A percentile compares a stretch with the other conserved stretches of the same genome.
Conservation (phyloP, 176 grass and related monocot genomes). For the Triticum dicoccoides region DNA sequence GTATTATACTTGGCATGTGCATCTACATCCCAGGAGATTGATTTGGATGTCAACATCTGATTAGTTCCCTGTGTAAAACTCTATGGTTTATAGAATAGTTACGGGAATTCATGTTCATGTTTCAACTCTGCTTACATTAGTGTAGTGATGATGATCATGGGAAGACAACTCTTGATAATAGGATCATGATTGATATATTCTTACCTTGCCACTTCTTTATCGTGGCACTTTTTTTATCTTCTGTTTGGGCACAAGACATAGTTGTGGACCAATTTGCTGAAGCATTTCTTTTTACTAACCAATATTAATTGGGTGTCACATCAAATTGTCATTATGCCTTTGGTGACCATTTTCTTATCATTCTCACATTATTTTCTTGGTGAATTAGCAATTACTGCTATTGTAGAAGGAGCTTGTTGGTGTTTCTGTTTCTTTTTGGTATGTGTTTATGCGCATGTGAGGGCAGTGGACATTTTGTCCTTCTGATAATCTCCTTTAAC, state of each 20-base stretch:
- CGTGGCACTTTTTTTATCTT: neutral
- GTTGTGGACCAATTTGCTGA: neutral
- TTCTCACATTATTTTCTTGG: neutral
- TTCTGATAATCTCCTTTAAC: neutral
- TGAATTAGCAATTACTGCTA: neutral
- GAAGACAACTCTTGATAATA: neutral
- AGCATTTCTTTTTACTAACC: neutral
- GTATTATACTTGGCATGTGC: neutral
- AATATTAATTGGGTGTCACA: neutral
- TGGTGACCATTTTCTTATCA: neutral
- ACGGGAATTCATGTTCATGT: neutral
- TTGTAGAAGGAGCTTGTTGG: neutral
- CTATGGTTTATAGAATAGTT: neutral
- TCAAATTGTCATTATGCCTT: neutral
- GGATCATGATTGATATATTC: neutral
- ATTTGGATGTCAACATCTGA: neutral
- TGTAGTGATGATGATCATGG: neutral
- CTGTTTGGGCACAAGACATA: neutral
- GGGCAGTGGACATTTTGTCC: neutral
- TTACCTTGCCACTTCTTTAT: neutral
- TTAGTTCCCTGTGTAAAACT: neutral
- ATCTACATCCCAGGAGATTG: neutral
- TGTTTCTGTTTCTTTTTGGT: neutral
- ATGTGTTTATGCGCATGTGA: neutral
- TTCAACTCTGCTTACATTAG: neutral